These are phyloP conservation scores for Clonostachys rosea DNA, from an alignment of 2,329 filamentous ascomycete species.

Conservation along the genomic window DNA sequence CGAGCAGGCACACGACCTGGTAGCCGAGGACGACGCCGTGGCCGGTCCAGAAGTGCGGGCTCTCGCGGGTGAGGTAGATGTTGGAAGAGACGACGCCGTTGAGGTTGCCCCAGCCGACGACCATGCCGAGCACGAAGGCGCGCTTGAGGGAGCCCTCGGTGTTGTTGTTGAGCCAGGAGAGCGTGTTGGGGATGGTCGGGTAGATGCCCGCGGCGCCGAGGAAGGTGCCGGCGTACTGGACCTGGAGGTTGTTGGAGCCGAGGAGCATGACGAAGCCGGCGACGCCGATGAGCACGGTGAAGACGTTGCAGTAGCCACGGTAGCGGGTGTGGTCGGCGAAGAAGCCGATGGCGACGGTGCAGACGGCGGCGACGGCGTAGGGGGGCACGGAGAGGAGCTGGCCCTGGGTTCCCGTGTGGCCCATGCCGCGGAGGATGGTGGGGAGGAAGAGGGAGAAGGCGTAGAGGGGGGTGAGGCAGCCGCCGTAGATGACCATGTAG, in stretches of 20 bases:
- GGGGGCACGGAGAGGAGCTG: conserved; percentile 33
- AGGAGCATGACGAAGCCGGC: conserved; percentile 23
- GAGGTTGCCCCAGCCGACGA: conserved; percentile 38
- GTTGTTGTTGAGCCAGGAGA: conserved; percentile 55
- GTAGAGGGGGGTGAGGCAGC: conserved; percentile 36
- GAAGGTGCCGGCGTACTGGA: conserved; percentile 45
- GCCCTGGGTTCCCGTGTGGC: conserved; percentile 25
- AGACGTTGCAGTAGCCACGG: conserved; percentile 28
- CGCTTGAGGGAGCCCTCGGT: conserved; percentile 50
- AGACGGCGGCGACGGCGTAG: conserved; percentile 26
- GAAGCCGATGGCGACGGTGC: conserved; percentile 31
- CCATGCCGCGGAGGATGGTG: conserved; percentile 25
- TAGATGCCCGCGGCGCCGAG: conserved; percentile 34
- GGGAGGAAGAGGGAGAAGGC: conserved; percentile 29
- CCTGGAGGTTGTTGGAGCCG: conserved; percentile 21
- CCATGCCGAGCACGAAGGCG: conserved; percentile 50
- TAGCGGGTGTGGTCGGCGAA: conserved; percentile 29
- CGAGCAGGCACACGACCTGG: conserved; percentile 62
- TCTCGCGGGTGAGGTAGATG: conserved; percentile 57
- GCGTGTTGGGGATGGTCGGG: conserved; percentile 47
- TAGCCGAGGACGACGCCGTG: conserved; percentile 75
- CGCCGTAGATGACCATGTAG: conserved; percentile 58
- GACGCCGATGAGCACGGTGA: conserved; percentile 23
- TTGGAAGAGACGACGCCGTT: conserved; percentile 54
- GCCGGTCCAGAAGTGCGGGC: conserved; percentile 65